A percentile compares a stretch with the other conserved stretches of the same genome.
Conservation (phyloP, 495 filamentous ascomycete genomes). For the Neurospora sp. region DNA sequence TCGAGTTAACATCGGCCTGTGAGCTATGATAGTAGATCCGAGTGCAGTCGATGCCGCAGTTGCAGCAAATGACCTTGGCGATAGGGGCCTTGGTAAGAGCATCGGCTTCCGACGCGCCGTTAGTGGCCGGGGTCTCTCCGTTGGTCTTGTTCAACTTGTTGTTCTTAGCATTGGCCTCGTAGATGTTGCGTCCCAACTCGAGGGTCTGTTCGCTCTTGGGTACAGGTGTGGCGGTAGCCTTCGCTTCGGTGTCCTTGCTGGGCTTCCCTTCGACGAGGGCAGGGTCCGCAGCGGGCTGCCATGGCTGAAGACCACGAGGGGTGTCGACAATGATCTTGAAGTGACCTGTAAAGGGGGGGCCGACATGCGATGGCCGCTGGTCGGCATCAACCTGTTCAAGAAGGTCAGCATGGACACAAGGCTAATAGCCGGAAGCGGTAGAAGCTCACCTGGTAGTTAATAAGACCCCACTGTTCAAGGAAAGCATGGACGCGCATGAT, state of each 20-base stretch:
- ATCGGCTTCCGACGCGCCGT: slow-evolving; percentile 44
- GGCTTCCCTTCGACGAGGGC: slow-evolving; percentile 54
- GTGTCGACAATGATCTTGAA: slow-evolving; percentile 91
- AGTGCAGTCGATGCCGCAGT: slow-evolving; percentile 89
- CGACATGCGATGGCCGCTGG: slow-evolving; percentile 86
- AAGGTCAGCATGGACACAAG: slow-evolving; percentile 14
- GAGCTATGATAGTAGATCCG: slow-evolving; percentile 81
- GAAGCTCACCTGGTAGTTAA: slow-evolving; percentile 85
- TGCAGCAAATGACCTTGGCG: slow-evolving; percentile 63
- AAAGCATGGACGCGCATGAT: slow-evolving; percentile 98
- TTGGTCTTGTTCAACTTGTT: slow-evolving; percentile 62
- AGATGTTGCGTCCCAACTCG: slow-evolving; percentile 87
- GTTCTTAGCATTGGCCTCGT: slow-evolving; percentile 85
- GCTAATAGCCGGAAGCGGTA: background rate
- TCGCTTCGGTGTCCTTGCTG: slow-evolving; percentile 68
- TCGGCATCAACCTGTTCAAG: slow-evolving; percentile 77
- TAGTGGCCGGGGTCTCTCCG: slow-evolving; percentile 55
- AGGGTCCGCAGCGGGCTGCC: slow-evolving; percentile 77
- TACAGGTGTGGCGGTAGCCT: slow-evolving; percentile 48
- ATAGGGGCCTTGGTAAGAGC: slow-evolving; percentile 47
- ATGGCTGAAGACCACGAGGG: slow-evolving; percentile 85
- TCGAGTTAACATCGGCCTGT: slow-evolving; percentile 45
- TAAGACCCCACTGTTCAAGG: slow-evolving; percentile 97
- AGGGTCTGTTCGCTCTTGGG: slow-evolving; percentile 76
- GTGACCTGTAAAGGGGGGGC: slow-evolving; percentile 93